phyloP scores from a whole-genome alignment of 1,139 yeast species.

The Yamadazyma mexicana region DNA sequence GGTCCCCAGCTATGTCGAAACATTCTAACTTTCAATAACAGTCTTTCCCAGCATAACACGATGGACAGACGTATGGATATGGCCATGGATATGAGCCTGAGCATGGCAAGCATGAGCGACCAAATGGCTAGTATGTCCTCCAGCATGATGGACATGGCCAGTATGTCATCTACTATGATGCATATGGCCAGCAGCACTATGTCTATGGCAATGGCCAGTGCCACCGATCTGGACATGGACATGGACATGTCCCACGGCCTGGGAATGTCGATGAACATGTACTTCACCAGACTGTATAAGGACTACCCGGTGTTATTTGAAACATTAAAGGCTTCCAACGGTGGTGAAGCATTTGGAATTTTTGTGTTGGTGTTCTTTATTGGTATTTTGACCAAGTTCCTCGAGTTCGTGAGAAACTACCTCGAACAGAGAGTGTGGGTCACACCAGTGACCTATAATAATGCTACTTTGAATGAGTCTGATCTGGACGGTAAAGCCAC shows the following conservation, averaged over 20 bases:
- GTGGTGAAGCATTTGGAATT: constrained; percentile 71
- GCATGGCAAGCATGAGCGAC: constrained; percentile 2
- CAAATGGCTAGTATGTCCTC: constrained; percentile 4
- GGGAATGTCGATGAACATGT: constrained; percentile 53
- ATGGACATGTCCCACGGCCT: too few species aligned
- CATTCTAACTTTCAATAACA: too few species aligned
- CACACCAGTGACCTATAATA: too few species aligned
- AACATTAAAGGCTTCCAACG: constrained; percentile 48
- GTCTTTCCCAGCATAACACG: too few species aligned
- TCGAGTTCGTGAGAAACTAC: constrained; percentile 59
- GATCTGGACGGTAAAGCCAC: constrained; percentile 10
- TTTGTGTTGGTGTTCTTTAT: constrained; percentile 58
- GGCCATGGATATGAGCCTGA: constrained; percentile 5
- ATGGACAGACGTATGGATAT: background rate
- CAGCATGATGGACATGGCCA: constrained; percentile 7
- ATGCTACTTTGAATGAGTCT: too few species aligned
- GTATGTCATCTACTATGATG: too few species aligned
- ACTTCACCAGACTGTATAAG: constrained; percentile 49
- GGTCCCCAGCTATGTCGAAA: too few species aligned
- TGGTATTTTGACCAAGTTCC: constrained; percentile 58
- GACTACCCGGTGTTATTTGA: constrained; percentile 64
- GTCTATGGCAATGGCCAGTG: constrained; percentile 9
- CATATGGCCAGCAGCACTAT: background rate
- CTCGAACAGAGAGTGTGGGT: constrained; percentile 66
- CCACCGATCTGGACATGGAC: constrained; percentile 14